phyloP scores from a whole-genome alignment of 805 yeast species.

The Kuraishia floccosa region DNA sequence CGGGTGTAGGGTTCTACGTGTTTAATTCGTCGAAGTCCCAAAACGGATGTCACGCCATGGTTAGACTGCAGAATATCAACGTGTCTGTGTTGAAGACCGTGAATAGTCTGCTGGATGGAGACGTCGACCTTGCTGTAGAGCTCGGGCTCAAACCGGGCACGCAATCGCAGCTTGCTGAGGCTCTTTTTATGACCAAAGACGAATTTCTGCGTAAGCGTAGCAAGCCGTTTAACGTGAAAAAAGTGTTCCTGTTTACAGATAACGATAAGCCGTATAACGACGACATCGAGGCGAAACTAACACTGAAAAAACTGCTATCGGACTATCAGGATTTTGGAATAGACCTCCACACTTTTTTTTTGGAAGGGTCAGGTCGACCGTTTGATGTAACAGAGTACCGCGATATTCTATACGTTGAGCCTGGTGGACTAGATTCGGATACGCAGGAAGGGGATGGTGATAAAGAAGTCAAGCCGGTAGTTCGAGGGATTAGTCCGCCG shows the following conservation, averaged over 20 bases:
- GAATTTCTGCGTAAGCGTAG: conserved; percentile 25
- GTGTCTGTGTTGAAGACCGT: conserved; percentile 44
- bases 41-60: too few species aligned
- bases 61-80: conserved; percentile 44
- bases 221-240: conserved; percentile 37
- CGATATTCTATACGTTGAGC: conserved; percentile 38
- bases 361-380: conserved; percentile 21
- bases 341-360: conserved; percentile 52
- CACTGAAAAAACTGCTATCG: conserved; percentile 43
- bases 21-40: conserved; percentile 35
- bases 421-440: conserved; percentile 7
- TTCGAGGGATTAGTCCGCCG: conserved; percentile 28
- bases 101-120: conserved; percentile 38
- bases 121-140: too few species aligned
- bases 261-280: conserved; percentile 54
- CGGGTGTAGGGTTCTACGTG: conserved; percentile 67
- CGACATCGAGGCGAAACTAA: conserved; percentile 25
- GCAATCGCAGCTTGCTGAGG: too few species aligned
- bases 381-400: conserved; percentile 41
- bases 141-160: too few species aligned
- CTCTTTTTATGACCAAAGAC: too few species aligned
- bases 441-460: conserved; percentile 3
- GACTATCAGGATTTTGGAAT: conserved; percentile 48
- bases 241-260: conserved; percentile 64
- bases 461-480: conserved; percentile 15